Evolutionary conservation across 2,329 filamentous ascomycete genomes (phyloP).

Genomic region (Claviceps fusiformis): DNA sequence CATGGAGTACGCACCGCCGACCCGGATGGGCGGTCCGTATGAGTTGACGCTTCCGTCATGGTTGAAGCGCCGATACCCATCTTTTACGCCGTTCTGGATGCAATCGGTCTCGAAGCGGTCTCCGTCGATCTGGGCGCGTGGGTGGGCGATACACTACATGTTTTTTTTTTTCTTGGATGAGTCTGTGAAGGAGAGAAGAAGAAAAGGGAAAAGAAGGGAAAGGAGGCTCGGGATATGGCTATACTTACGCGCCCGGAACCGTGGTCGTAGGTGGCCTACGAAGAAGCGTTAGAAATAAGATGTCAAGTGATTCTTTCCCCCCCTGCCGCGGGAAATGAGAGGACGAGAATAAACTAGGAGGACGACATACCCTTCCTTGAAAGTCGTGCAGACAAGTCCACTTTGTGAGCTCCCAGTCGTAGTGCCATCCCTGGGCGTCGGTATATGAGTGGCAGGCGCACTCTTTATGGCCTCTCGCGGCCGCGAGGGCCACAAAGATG

Average conservation of each 20-base stretch:
- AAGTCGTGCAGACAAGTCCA: neutral
- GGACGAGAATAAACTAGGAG: neutral
- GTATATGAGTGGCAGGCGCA: neutral
- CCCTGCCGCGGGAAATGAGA: neutral
- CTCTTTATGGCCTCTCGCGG: constrained; percentile 11
- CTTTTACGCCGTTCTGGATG: neutral
- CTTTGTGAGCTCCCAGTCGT: neutral
- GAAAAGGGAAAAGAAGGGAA: neutral
- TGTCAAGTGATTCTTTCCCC: neutral
- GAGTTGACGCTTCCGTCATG: neutral
- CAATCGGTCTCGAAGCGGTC: neutral
- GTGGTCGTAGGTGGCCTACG: neutral
- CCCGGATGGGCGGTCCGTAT: neutral
- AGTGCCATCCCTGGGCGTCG: neutral
- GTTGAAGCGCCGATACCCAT: neutral
- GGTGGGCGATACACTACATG: neutral
- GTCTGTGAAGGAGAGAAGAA: too few relatives aligned
- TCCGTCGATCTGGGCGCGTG: neutral
- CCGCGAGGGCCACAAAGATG: neutral
- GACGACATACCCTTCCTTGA: neutral
- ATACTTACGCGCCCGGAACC: neutral
- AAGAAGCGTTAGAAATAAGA: neutral
- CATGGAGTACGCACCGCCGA: neutral
- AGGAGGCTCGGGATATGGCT: too few relatives aligned
- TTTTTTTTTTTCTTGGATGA: neutral